Conservation (phyloP, 2,329 filamentous ascomycete species). For the Aspergillus spinulosporus region DNA sequence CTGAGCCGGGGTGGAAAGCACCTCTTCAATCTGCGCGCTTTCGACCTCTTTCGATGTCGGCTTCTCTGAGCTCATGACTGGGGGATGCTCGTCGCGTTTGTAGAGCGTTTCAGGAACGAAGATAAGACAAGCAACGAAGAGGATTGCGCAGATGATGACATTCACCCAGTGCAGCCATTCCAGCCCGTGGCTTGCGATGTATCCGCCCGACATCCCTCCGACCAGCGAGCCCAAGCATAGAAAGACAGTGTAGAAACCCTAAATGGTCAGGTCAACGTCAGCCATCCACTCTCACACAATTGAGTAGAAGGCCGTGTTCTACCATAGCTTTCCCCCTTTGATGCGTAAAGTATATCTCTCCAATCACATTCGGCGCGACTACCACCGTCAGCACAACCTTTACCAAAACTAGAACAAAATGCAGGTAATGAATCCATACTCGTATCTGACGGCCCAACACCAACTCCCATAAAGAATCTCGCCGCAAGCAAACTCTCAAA, state of each 20-base stretch:
- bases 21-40: conserved; percentile 11
- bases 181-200: conserved; percentile 7
- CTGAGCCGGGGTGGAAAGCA: neutral
- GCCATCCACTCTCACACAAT: too few species aligned
- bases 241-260: conserved; percentile 15
- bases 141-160: conserved; percentile 11
- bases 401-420: neutral
- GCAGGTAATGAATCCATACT: conserved; percentile 2
- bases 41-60: conserved; percentile 1
- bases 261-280: neutral
- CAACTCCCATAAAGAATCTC: conserved; percentile 17
- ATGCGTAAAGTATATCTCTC: conserved; percentile 18
- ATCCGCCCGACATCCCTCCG: conserved; percentile 12
- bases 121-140: conserved; percentile 10
- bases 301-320: neutral
- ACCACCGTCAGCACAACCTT: neutral
- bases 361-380: conserved; percentile 17
- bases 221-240: conserved; percentile 9
- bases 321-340: conserved; percentile 10
- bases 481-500: conserved; percentile 15
- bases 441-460: conserved; percentile 15
- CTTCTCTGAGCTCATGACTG: neutral
- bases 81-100: neutral
- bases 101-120: conserved; percentile 17
- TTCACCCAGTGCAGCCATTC: conserved; percentile 18